Conservation (phyloP, 2,329 filamentous ascomycete genomes). For the Cryphonectria carpinicola region DNA sequence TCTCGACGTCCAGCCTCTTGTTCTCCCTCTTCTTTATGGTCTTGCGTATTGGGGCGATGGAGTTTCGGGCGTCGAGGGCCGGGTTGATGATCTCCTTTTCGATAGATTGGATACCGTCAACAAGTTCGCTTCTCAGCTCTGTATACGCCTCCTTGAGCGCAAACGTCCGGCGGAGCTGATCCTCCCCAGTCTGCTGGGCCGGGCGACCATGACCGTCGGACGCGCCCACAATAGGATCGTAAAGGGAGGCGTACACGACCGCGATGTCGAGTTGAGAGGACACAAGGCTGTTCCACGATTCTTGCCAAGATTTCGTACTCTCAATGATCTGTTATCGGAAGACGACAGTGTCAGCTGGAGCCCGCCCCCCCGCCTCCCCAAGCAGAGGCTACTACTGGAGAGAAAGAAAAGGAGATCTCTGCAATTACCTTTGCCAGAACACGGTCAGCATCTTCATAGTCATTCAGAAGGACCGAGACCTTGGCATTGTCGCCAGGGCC, state of each 20-base stretch:
- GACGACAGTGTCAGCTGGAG: neutral
- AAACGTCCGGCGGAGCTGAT: slow-evolving; percentile 66
- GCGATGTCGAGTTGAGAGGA: slow-evolving; percentile 69
- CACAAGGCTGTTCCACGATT: slow-evolving; percentile 76
- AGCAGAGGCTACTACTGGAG: neutral
- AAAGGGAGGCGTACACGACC: slow-evolving; percentile 72
- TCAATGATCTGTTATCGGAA: slow-evolving; percentile 67
- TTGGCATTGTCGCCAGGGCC: slow-evolving; percentile 76
- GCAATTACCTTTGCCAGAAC: slow-evolving; percentile 68
- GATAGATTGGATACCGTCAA: slow-evolving; percentile 72
- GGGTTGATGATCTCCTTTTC: slow-evolving; percentile 72
- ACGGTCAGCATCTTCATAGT: slow-evolving; percentile 80
- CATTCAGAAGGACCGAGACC: slow-evolving; percentile 73
- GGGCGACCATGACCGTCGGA: slow-evolving; percentile 59
- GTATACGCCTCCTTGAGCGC: slow-evolving; percentile 69
- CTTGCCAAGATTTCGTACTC: slow-evolving; percentile 74
- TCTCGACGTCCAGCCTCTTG: slow-evolving; percentile 80
- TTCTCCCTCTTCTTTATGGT: slow-evolving; percentile 85
- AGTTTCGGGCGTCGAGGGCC: slow-evolving; percentile 69
- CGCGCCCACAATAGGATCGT: slow-evolving; percentile 75
- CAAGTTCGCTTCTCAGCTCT: slow-evolving; percentile 72
- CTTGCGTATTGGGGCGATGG: slow-evolving; percentile 74
- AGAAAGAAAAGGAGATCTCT: neutral
- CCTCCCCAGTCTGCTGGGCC: slow-evolving; percentile 63
- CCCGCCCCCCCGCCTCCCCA: neutral